A percentile compares a stretch with the other conserved stretches of the same genome.
These are phyloP conservation scores for Mariannaea elegans DNA, from an alignment of 2,329 filamentous ascomycete genomes.

Conservation along the genomic window DNA sequence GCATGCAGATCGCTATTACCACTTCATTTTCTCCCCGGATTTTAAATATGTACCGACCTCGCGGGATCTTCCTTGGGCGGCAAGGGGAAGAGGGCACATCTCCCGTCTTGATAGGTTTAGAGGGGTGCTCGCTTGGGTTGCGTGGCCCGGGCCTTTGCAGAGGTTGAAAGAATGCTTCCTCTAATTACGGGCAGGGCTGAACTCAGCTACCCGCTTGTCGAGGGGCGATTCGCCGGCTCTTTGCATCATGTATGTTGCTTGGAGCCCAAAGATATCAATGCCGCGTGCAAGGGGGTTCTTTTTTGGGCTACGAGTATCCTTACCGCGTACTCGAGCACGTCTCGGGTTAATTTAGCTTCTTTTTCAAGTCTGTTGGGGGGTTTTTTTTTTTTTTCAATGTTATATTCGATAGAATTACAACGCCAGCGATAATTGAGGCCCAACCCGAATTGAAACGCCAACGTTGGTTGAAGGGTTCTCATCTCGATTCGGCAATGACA, in stretches of 20 bases:
- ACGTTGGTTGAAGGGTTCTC: too few relatives aligned
- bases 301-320: conserved; percentile 1
- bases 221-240: conserved; percentile 4
- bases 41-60: neutral
- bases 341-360: neutral
- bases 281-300: neutral
- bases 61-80: conserved; percentile 9
- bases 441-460: neutral
- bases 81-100: conserved; percentile 8
- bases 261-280: neutral
- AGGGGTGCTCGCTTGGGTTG: conserved; percentile 8
- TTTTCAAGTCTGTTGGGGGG: neutral
- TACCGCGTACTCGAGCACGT: neutral
- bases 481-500: too few relatives aligned
- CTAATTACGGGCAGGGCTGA: neutral
- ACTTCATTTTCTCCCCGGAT: neutral
- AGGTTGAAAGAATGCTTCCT: conserved; percentile 7
- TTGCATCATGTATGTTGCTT: neutral
- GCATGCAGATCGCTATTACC: neutral
- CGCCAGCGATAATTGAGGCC: neutral
- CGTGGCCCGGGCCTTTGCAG: conserved; percentile 5
- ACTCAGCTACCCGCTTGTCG: neutral
- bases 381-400: neutral
- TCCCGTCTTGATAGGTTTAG: conserved; percentile 1
- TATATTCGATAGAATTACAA: too few relatives aligned